phyloP scores from a whole-genome alignment of 1,284 basidiomycete genomes.

The Earliella scabrosa region DNA sequence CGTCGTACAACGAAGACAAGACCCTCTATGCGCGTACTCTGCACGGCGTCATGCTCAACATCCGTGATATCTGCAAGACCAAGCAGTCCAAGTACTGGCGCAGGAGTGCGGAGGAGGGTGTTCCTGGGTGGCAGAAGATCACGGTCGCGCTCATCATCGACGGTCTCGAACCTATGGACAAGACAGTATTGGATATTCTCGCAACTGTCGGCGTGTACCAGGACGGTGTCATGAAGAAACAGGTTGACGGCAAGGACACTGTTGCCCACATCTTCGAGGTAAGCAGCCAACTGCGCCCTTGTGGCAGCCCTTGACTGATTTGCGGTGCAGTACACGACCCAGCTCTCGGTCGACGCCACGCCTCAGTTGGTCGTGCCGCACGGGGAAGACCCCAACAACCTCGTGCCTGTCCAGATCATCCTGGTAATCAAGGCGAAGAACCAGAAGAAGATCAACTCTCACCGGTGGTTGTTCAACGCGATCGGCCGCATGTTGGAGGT shows the following conservation, averaged over 20 bases:
- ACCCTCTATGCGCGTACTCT: constrained; percentile 91
- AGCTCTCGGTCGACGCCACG: constrained; percentile 88
- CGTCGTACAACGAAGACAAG: constrained; percentile 93
- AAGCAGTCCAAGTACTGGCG: constrained; percentile 96
- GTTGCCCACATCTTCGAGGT: constrained; percentile 93
- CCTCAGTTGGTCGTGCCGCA: constrained; percentile 92
- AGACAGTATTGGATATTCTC: constrained; percentile 87
- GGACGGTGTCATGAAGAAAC: constrained; percentile 96
- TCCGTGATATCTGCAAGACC: constrained; percentile 97
- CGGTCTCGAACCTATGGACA: constrained; percentile 96
- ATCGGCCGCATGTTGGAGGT: constrained; percentile 85
- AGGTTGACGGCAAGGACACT: constrained; percentile 90
- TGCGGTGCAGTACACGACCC: constrained; percentile 78
- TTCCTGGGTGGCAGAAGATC: constrained; percentile 92
- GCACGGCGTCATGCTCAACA: constrained; percentile 97
- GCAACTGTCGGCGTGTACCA: constrained; percentile 91
- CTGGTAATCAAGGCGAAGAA: constrained; percentile 96
- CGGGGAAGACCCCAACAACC: constrained; percentile 85
- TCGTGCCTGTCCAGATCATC: constrained; percentile 96
- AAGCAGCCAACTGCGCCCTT: neutral
- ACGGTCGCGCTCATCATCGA: constrained; percentile 93
- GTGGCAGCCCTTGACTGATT: constrained; percentile 9
- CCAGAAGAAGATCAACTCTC: constrained; percentile 97
- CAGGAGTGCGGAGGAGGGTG: constrained; percentile 82
- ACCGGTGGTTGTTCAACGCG: constrained; percentile 98